A percentile compares a stretch with the other conserved stretches of the same genome.
Evolutionary conservation across 2,329 filamentous ascomycete genomes (phyloP).

Genomic region (Parasarocladium wereldwijsianum): DNA sequence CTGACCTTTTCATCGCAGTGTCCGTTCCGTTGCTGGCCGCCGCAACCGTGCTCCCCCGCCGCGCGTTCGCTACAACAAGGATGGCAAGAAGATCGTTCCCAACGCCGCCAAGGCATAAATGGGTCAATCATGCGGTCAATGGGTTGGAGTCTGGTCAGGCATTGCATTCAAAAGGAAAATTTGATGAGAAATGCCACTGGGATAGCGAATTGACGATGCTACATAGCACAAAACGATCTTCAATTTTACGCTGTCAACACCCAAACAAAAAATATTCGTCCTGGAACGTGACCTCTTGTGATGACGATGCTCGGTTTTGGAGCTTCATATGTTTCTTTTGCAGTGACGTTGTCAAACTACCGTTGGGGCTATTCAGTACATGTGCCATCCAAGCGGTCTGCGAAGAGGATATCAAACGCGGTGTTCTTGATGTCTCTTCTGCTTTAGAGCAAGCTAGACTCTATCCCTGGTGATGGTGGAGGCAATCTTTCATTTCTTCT

Average conservation of each 20-base stretch:
- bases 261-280: constrained; percentile 6
- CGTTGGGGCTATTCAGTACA: too few relatives aligned
- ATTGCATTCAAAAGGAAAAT: constrained; percentile 20
- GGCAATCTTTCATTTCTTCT: too few relatives aligned
- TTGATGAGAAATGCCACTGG: constrained; percentile 21
- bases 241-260: constrained; percentile 3
- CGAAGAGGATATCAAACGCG: too few relatives aligned
- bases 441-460: too few relatives aligned
- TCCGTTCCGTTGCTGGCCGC: constrained; percentile 90
- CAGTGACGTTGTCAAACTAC: too few relatives aligned
- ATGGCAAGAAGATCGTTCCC: constrained; percentile 98
- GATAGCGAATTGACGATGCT: constrained; percentile 12
- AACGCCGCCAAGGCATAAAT: constrained; percentile 32
- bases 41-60: constrained; percentile 98
- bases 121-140: constrained; percentile 12
- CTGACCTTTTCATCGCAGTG: constrained; percentile 47
- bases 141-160: constrained; percentile 23
- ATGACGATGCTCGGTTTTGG: too few relatives aligned
- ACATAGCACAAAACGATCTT: constrained; percentile 8
- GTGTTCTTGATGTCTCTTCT: too few relatives aligned
- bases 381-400: too few relatives aligned
- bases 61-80: constrained; percentile 99
- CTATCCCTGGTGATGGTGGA: too few relatives aligned
- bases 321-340: too few relatives aligned
- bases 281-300: constrained; percentile 16